Base-by-base conservation (phyloP, 1,139 yeast species). In the Hyphopichia pseudoburtonii region DNA sequence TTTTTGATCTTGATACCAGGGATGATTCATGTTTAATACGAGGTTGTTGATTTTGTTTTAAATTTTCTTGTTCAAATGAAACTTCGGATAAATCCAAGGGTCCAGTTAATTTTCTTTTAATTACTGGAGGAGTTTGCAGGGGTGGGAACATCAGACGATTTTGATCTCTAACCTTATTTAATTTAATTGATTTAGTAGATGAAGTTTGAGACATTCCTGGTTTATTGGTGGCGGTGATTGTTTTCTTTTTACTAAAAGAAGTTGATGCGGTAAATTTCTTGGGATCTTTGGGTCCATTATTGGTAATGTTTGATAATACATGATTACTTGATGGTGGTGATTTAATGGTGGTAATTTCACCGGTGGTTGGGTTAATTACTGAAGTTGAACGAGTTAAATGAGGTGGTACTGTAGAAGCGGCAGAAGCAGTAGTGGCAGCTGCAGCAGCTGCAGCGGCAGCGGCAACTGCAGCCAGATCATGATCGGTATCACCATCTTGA, bases 361-460 rank as follows among this genome's bases (percentile, higher is more conserved):
- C 60, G 26, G 57, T 52, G 31, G 64, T 57, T 15, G 26, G 39
- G 28, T 29, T 26, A 19, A 14, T 35, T 28, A 17, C 64, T 29
- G 79, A 70, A 8, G 70, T 63, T 2, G 80, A 72, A 43, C 71
- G 62, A 24, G 78, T 73, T 40, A 73, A n/a, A n/a, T n/a, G n/a
- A n/a, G n/a, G n/a, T n/a, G n/a, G n/a, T n/a, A n/a, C n/a, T n/a
- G n/a, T n/a, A n/a, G n/a, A n/a, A n/a, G n/a, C n/a, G n/a, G n/a
- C n/a, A n/a, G n/a, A n/a, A n/a, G n/a, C n/a, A n/a, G n/a, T n/a
- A n/a, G n/a, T n/a, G n/a, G n/a, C n/a, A n/a, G n/a, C n/a, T n/a
- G n/a, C n/a, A n/a, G n/a, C n/a, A n/a, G n/a, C n/a, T n/a, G n/a
- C n/a, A n/a, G n/a, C n/a, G n/a, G n/a, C n/a, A n/a, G n/a, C n/a